Percentiles rank a stretch among this genome's conserved stretches.
These are phyloP conservation scores for Diaporthe sp. DNA, from an alignment of 2,329 filamentous ascomycete genomes.

Conservation along the genomic window DNA sequence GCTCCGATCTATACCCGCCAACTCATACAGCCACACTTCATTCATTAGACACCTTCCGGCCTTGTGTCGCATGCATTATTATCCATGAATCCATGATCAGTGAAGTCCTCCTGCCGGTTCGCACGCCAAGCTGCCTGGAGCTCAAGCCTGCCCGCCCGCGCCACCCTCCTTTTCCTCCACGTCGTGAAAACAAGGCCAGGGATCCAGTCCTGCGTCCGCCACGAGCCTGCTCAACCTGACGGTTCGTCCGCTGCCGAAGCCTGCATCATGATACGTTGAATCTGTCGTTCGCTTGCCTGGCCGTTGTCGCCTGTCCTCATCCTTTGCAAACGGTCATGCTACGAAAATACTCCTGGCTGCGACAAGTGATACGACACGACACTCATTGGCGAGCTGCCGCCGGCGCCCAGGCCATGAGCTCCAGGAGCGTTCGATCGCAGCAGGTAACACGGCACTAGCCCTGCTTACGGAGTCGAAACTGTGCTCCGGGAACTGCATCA, in stretches of 20 bases:
- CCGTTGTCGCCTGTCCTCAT: neutral
- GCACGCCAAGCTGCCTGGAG: constrained; percentile 11
- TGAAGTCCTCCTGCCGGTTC: neutral
- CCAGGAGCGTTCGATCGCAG: neutral
- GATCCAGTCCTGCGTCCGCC: neutral
- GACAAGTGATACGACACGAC: neutral
- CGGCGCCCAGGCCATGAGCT: neutral
- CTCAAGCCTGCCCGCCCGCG: neutral
- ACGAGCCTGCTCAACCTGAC: neutral
- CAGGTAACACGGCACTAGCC: neutral
- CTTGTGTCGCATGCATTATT: constrained; percentile 26
- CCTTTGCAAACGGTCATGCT: neutral
- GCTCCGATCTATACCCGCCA: constrained; percentile 8
- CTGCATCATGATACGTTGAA: neutral
- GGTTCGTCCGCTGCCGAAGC: neutral
- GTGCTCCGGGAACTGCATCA: neutral
- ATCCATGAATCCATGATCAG: constrained; percentile 20
- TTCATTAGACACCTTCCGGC: constrained; percentile 14
- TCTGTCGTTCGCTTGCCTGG: neutral
- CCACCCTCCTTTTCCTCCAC: neutral
- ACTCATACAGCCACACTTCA: constrained; percentile 16
- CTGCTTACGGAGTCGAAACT: constrained; percentile 6
- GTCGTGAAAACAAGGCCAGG: neutral
- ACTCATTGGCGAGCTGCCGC: neutral
- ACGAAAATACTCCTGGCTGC: neutral